Conservation (phyloP, 2,329 filamentous ascomycete genomes). For the Paecilomyces formosus region DNA sequence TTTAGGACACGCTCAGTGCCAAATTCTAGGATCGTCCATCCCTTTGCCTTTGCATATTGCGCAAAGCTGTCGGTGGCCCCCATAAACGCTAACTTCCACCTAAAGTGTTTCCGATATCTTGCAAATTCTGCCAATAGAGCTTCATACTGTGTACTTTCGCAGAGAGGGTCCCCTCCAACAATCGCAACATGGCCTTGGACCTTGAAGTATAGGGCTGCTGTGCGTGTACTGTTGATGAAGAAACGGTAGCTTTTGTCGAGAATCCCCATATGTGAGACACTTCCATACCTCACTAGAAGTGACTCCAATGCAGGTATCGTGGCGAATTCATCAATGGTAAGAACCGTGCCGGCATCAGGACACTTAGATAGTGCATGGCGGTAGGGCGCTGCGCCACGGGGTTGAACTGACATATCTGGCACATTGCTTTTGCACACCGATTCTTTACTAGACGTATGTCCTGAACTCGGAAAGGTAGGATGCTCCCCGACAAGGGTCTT, state of each 20-base stretch:
- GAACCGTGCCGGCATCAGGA: slow-evolving; percentile 11
- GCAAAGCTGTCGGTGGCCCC: slow-evolving; percentile 28
- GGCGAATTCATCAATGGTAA: slow-evolving; percentile 23
- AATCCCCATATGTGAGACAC: slow-evolving; percentile 38
- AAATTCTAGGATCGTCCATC: slow-evolving; percentile 31
- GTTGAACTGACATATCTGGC: neutral
- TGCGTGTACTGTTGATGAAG: slow-evolving; percentile 28
- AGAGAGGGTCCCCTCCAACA: slow-evolving; percentile 34
- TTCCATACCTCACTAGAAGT: slow-evolving; percentile 26
- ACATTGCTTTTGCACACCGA: neutral
- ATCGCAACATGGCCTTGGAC: slow-evolving; percentile 29
- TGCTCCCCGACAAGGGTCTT: neutral
- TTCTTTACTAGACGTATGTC: neutral
- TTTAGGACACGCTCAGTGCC: slow-evolving; percentile 34
- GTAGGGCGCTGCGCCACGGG: neutral
- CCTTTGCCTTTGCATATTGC: slow-evolving; percentile 17
- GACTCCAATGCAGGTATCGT: slow-evolving; percentile 21
- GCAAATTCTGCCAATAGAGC: slow-evolving; percentile 28
- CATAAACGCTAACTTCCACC: slow-evolving; percentile 28
- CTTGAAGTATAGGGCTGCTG: slow-evolving; percentile 33
- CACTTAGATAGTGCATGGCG: neutral
- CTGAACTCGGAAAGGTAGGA: no score
- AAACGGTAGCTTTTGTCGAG: slow-evolving; percentile 34
- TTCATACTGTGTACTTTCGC: slow-evolving; percentile 15
- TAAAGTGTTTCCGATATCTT: slow-evolving; percentile 20